A percentile compares a stretch with the other conserved stretches of the same genome.
These are phyloP conservation scores for Glebionis coronaria DNA, from an alignment of 129 eudicot species.

Conservation along the genomic window DNA sequence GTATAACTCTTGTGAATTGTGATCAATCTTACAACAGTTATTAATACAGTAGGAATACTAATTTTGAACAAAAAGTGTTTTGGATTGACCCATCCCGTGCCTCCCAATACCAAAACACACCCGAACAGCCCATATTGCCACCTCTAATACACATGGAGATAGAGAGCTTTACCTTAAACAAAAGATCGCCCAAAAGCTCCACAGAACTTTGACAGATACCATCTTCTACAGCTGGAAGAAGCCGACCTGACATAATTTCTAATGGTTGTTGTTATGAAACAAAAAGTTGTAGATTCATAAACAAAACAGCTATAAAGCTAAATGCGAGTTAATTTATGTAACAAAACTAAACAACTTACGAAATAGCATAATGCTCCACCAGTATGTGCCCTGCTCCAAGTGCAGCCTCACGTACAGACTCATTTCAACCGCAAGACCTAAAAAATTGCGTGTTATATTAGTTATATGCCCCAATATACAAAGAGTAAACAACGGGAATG, in stretches of 20 bases:
- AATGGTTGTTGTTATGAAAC: too few species aligned
- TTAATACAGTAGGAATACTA: too few species aligned
- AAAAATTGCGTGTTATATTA: too few species aligned
- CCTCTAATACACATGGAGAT: background rate
- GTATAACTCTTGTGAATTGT: too few species aligned
- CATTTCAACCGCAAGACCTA: conserved; percentile 99
- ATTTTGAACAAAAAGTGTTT: too few species aligned
- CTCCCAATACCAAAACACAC: conserved; percentile 4
- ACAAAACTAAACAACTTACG: conserved; percentile 45
- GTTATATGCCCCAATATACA: conserved; percentile 7
- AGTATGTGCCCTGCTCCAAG: conserved; percentile 98
- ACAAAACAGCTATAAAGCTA: background rate
- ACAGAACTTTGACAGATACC: too few species aligned
- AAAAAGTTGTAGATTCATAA: background rate
- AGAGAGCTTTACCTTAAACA: too few species aligned
- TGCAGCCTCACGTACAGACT: conserved; percentile 97
- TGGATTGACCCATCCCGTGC: too few species aligned
- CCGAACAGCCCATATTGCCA: background rate
- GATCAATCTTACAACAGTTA: too few species aligned
- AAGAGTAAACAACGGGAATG: background rate
- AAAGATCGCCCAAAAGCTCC: too few species aligned
- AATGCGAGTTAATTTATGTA: background rate
- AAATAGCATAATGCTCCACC: conserved; percentile 93
- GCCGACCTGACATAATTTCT: too few species aligned
- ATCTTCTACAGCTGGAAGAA: too few species aligned